These are phyloP conservation scores for Spiromastix sp. DNA, from an alignment of 2,329 filamentous ascomycete genomes.

Conservation along the genomic window DNA sequence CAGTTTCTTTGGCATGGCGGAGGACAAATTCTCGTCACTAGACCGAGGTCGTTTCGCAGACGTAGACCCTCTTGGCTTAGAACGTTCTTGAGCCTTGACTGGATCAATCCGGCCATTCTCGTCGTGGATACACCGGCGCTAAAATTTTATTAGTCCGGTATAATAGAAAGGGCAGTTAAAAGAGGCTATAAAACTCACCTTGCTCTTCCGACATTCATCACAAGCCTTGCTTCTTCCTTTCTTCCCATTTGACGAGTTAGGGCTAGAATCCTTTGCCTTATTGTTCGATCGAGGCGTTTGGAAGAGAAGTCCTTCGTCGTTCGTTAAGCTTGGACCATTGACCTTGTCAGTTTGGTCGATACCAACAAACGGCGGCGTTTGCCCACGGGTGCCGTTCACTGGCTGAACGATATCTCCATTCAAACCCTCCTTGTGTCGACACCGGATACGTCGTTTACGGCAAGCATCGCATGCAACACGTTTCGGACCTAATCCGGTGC, in stretches of 20 bases:
- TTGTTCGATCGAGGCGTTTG: conserved; percentile 10
- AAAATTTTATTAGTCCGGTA: conserved; percentile 14
- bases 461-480: conserved; percentile 52
- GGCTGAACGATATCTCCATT: conserved; percentile 14
- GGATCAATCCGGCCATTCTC: conserved; percentile 55
- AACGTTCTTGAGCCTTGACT: conserved; percentile 51
- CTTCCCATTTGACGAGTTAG: conserved; percentile 32
- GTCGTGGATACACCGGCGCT: conserved; percentile 59
- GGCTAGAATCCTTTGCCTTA: conserved; percentile 21
- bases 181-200: conserved; percentile 36
- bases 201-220: conserved; percentile 57
- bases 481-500: conserved; percentile 50
- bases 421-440: conserved; percentile 51
- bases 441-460: conserved; percentile 51
- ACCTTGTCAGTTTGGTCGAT: too few relatives aligned
- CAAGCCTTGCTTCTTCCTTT: conserved; percentile 55
- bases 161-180: conserved; percentile 11
- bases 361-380: too few relatives aligned
- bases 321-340: too few relatives aligned
- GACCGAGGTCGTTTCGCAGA: conserved; percentile 44
- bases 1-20: conserved; percentile 13
- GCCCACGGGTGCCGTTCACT: too few relatives aligned
- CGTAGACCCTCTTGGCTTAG: conserved; percentile 48
- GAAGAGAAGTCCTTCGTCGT: too few relatives aligned
- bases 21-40: conserved; percentile 30